Percentiles rank a stretch among this genome's conserved stretches.
phyloP scores from a whole-genome alignment of 225 moss, liverwort and hornwort genomes.

The Antitrichia curtipendula region DNA sequence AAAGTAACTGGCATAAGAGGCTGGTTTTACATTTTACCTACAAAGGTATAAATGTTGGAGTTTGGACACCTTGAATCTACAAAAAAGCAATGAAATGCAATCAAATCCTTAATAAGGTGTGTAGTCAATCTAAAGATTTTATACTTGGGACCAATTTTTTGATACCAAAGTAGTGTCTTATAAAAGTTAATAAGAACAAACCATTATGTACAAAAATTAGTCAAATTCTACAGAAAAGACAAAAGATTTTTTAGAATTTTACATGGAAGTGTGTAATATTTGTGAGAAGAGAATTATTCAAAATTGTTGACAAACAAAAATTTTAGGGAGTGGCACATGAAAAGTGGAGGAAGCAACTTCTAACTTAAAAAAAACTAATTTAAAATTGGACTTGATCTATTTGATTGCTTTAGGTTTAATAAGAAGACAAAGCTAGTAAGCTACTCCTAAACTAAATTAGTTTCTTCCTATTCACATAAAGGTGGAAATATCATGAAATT shows the following conservation, averaged over 20 bases:
- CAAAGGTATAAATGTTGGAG: rapidly evolving
- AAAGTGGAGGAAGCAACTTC: neutral
- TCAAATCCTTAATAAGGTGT: neutral
- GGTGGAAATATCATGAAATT: neutral
- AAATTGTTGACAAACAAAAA: neutral
- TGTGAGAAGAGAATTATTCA: neutral
- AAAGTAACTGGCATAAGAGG: neutral
- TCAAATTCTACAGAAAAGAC: neutral
- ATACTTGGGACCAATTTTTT: neutral
- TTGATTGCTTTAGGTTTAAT: neutral
- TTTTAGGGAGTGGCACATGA: neutral
- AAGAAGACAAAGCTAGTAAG: neutral
- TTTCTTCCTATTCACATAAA: neutral
- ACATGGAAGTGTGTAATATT: neutral
- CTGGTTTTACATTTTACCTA: neutral
- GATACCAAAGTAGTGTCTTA: neutral
- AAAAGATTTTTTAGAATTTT: neutral
- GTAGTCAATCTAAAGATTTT: neutral
- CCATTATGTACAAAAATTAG: neutral
- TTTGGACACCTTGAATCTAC: neutral
- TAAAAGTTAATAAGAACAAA: too few species aligned
- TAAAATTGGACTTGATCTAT: neutral
- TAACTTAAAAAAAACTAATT: rapidly evolving
- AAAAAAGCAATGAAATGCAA: rapidly evolving
- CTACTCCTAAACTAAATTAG: neutral